These are phyloP conservation scores for Niebla homalea DNA, from an alignment of 495 filamentous ascomycete genomes.

Conservation along the genomic window DNA sequence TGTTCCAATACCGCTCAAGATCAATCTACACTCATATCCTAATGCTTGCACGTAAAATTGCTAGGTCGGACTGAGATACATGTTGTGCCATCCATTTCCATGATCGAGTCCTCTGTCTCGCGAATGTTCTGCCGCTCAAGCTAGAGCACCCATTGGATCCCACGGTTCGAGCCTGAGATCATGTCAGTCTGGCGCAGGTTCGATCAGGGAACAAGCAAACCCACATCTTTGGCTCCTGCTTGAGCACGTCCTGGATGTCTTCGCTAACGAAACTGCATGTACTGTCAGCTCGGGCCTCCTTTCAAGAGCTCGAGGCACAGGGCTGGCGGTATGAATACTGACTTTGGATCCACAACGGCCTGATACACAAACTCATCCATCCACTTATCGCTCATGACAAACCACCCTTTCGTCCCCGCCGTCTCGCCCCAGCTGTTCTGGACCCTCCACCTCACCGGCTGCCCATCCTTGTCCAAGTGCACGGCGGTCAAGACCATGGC, in stretches of 20 bases:
- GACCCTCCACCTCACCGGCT: conserved; percentile 63
- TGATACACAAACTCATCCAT: conserved; percentile 83
- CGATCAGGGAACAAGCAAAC: not conserved
- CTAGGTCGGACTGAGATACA: not conserved
- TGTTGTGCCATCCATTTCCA: not conserved
- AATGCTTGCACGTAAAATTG: not conserved
- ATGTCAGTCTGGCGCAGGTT: not conserved
- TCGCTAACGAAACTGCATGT: conserved; percentile 38
- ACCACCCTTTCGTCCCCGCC: conserved; percentile 61
- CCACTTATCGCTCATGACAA: conserved; percentile 78
- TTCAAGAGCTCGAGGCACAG: too few relatives aligned
- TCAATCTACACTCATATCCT: not conserved
- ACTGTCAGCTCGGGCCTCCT: not conserved
- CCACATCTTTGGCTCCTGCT: conserved; percentile 48
- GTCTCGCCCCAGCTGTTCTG: conserved; percentile 70
- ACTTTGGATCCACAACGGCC: conserved; percentile 62
- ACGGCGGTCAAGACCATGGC: conserved; percentile 85
- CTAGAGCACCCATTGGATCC: conserved; percentile 82
- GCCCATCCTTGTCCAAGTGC: conserved; percentile 50
- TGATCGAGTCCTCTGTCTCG: not conserved
- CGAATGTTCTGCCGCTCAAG: conserved; percentile 25
- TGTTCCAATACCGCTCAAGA: too few relatives aligned
- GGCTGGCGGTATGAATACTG: too few relatives aligned
- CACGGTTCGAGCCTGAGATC: conserved; percentile 48
- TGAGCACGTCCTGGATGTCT: conserved; percentile 53